phyloP scores from a whole-genome alignment of 1,284 basidiomycete genomes.

The Amylostereum areolatum region DNA sequence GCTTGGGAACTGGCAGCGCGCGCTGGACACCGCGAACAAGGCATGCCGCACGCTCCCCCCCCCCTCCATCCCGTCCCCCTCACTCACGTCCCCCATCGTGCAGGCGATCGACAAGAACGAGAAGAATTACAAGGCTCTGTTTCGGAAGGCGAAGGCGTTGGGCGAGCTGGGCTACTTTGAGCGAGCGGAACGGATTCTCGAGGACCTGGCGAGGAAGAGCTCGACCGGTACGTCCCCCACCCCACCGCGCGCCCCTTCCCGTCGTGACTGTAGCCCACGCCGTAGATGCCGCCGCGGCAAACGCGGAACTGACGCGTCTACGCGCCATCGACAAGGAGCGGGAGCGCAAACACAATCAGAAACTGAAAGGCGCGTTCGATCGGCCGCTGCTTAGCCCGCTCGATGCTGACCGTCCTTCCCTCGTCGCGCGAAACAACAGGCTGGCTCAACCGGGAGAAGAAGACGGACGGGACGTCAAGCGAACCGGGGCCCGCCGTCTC shows the following conservation, averaged over 20 bases:
- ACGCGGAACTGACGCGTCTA: conserved; percentile 55
- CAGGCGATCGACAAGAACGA: conserved; percentile 70
- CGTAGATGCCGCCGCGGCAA: conserved; percentile 51
- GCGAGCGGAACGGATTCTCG: conserved; percentile 57
- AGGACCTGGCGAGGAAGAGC: conserved; percentile 57
- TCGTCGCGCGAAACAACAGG: too few species aligned
- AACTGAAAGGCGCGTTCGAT: conserved; percentile 48
- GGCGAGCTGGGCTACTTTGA: conserved; percentile 71
- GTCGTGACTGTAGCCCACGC: conserved; percentile 1
- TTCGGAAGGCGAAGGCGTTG: conserved; percentile 73
- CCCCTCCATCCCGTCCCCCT: background rate
- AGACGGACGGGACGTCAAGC: too few species aligned
- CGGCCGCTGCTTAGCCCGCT: too few species aligned
- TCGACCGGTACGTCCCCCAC: conserved; percentile 40
- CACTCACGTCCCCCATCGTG: background rate
- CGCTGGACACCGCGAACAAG: conserved; percentile 71
- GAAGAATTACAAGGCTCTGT: conserved; percentile 70
- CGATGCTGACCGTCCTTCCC: too few species aligned
- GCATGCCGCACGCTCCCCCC: conserved; percentile 24
- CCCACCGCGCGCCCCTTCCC: background rate
- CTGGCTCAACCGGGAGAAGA: conserved; percentile 6
- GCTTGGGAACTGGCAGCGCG: conserved; percentile 68
- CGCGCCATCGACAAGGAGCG: conserved; percentile 59
- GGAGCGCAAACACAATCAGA: conserved; percentile 48
- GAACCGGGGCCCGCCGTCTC: too few species aligned